Evolutionary conservation across 2,329 filamentous ascomycete species (phyloP), one percentile per base, ranked within the genome.

Genomic region (Zymoseptoria brevis): DNA sequence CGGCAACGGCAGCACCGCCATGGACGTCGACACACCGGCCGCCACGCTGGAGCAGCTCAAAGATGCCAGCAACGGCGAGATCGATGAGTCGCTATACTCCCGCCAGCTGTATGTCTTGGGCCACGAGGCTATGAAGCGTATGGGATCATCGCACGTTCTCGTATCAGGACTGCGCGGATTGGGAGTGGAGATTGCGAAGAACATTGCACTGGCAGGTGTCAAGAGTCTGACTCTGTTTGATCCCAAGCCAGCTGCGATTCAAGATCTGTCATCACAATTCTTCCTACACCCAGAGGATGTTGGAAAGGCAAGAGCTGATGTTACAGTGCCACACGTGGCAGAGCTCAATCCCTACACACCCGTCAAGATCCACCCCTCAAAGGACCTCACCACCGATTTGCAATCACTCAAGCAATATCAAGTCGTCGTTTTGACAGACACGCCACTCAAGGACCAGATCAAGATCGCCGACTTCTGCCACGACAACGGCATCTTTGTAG

Each of bases 171-270:
- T 97, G 67, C 93, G 94, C 75, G 94, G 94, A 55, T 83, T 99
- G 49, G 94, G 94, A 79, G 93, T 96, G 58, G 94, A 99, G 77
- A 94, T 99, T 69, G 93, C 94, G 71, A 99, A 99, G 83, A 99
- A 99, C 72, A 90, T 99, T 71, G 94, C 94, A 61, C 87, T 99
- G 68, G 94, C 94, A 68, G 94, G 94, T 74, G 94, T 99, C 77
- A 99, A 99, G 82, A 96, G 92, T 72, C 79, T 99, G 67, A 94
- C 93, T 1, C 83, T 99, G 57, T 90, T 91, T 79, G 94, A 99
- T 73, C 93, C 94, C 53, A 85, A 87, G 53, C 90, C 90, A 50
- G 88, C 89, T 57, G 82, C 86, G 67, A 88, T 96, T 67, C 83
- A 90, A 68, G 94, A 99, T 72, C 85, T 99, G 35, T 97, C 94